Base-by-base conservation (phyloP, 163 green algal genomes). In the Scenedesmus sp. region DNA sequence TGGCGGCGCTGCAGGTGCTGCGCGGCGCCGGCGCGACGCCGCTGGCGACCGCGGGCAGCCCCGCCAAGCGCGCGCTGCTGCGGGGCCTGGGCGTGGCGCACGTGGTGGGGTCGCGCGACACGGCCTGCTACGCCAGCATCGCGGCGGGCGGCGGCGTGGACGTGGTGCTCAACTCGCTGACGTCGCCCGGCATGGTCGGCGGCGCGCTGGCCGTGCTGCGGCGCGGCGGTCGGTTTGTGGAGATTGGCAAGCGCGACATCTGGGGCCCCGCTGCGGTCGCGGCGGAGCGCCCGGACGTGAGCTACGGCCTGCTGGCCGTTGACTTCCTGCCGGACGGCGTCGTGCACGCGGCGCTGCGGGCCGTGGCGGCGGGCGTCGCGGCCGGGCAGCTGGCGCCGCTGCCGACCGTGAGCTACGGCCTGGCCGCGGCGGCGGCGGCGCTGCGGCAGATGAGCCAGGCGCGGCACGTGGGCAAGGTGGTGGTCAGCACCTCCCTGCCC, bases 141-240 rank as follows among this genome's bases (percentile, higher is more conserved):
- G 64, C 73, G 18, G 34, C 63, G 11, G 45, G 78, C 53, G 85
- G 72, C 24, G 34, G 80, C 36, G 84, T 86, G 20, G 73, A 90
- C 58, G 77, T 94, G 54, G 87, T 85, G 24, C 82, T 97, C 31
- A 97, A 97, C 88, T 94, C 88, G 44, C 92, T 97, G 75, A 97
- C 93, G 58, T 90, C 88, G 48, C 74, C 89, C 14, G 90, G 91
- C 72, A 92, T 96, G 87, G 89, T 97, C 63, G 82, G 75, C 2
- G 89, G 79, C 18, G 88, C 86, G 2, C 75, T 94, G 53, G 81
- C 91, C 20, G 47, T 85, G 36, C 73, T 97, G 13, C 60, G 57
- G 7, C 63, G 24, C 13, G 88, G 86, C 65, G 88, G 83, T 2
- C 75, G 81, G 5, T 87, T 92, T 74, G 85, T 92, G 66, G 90